A percentile compares a stretch with the other conserved stretches of the same genome.
phyloP scores from a whole-genome alignment of 176 grass and related monocot genomes.

The Chrysopogon serrulatus region DNA sequence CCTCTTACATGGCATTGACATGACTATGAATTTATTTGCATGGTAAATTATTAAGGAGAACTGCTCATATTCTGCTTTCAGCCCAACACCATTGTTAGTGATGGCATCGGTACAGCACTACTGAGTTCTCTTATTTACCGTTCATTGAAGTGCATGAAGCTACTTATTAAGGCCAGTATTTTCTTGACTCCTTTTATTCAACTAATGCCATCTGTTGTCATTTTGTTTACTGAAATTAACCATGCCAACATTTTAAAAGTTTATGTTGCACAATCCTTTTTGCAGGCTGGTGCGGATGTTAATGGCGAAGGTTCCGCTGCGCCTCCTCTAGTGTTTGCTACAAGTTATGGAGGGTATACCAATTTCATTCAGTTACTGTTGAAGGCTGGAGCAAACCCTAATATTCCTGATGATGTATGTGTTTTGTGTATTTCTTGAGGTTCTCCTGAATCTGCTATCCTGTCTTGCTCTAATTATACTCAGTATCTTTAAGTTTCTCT shows the following conservation, averaged over 20 bases:
- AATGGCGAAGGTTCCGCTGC: background rate
- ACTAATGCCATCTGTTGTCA: background rate
- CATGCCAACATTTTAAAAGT: background rate
- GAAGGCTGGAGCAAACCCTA: slow-evolving; percentile 44
- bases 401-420: slow-evolving; percentile 44
- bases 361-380: slow-evolving; percentile 22
- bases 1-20: background rate
- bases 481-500: background rate
- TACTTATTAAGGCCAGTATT: slow-evolving; percentile 42
- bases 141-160: slow-evolving; percentile 43
- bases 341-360: slow-evolving; percentile 14
- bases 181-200: background rate
- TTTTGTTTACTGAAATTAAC: background rate
- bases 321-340: slow-evolving; percentile 17
- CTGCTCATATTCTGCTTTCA: slow-evolving; percentile 21
- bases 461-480: background rate
- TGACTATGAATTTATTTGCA: background rate
- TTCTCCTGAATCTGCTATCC: background rate
- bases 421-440: background rate
- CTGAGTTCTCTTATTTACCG: slow-evolving; percentile 11
- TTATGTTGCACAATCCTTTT: slow-evolving; percentile 7
- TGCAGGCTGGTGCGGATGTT: slow-evolving; percentile 48
- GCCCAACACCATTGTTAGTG: slow-evolving; percentile 7
- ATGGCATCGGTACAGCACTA: background rate
- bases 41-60: background rate